These are phyloP conservation scores for Suillus cothurnatus DNA, from an alignment of 768 basidiomycete genomes.

Conservation along the genomic window DNA sequence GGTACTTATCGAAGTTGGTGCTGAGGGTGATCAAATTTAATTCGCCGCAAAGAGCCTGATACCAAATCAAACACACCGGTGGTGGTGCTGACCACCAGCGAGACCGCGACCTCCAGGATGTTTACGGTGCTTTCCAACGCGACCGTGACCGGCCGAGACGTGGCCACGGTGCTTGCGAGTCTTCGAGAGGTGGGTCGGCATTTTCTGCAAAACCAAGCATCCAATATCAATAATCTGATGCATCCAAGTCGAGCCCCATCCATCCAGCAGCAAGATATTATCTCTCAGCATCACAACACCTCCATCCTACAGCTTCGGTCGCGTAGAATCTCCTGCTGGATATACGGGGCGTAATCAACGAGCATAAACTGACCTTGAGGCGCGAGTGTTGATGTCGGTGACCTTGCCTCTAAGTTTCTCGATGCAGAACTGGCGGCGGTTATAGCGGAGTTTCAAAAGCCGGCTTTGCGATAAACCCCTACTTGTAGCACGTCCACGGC, in stretches of 20 bases:
- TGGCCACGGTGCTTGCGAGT: constrained; percentile 99
- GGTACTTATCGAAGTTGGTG: constrained; percentile 98
- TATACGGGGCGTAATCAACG: constrained; percentile 21
- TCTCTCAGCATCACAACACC: constrained; percentile 18
- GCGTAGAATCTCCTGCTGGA: constrained; percentile 19
- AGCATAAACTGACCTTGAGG: constrained; percentile 68
- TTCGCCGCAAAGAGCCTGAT: not conserved
- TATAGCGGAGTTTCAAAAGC: constrained; percentile 29
- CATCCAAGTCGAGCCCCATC: constrained; percentile 38
- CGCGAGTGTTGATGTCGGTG: constrained; percentile 48
- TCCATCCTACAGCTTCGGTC: constrained; percentile 18
- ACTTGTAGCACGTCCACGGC: constrained; percentile 24
- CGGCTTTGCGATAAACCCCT: constrained; percentile 21
- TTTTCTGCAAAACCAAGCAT: constrained; percentile 44
- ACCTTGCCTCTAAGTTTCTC: constrained; percentile 19
- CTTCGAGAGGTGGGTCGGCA: constrained; percentile 96
- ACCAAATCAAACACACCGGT: constrained; percentile 64
- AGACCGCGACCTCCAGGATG: constrained; percentile 99
- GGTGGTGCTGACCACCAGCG: constrained; percentile 99
- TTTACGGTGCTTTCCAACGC: constrained; percentile 99
- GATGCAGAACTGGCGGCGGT: constrained; percentile 9
- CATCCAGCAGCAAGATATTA: constrained; percentile 55
- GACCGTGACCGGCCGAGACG: constrained; percentile 99
- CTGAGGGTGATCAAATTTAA: constrained; percentile 39
- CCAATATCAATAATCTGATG: constrained; percentile 24